Percentiles rank a stretch among this genome's conserved stretches.
These are phyloP conservation scores for Suhomyces sp. DNA, from an alignment of 805 yeast genomes.

Conservation along the genomic window DNA sequence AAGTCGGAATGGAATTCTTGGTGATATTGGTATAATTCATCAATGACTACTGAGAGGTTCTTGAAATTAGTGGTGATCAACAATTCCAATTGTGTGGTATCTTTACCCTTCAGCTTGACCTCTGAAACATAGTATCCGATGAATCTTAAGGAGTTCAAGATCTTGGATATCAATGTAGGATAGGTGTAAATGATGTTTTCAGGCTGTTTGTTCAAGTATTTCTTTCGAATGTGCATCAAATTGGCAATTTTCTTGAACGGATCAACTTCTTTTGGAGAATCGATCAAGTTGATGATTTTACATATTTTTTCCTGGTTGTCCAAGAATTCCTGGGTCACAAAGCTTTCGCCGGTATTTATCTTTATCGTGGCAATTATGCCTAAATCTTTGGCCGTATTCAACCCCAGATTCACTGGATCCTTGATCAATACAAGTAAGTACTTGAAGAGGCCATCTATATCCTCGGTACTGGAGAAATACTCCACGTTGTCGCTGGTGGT, in stretches of 20 bases:
- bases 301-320: slow-evolving; percentile 61
- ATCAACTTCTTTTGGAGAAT: slow-evolving; percentile 35
- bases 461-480: slow-evolving; percentile 34
- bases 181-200: slow-evolving; percentile 61
- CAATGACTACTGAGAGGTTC: slow-evolving; percentile 64
- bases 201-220: slow-evolving; percentile 52
- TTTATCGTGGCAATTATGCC: slow-evolving; percentile 37
- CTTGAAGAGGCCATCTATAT: slow-evolving; percentile 58
- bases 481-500: slow-evolving; percentile 28
- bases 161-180: slow-evolving; percentile 68
- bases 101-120: slow-evolving; percentile 24
- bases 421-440: slow-evolving; percentile 55
- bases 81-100: slow-evolving; percentile 21
- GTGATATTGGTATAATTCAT: slow-evolving; percentile 54
- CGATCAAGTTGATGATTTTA: slow-evolving; percentile 64
- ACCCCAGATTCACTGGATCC: slow-evolving; percentile 21
- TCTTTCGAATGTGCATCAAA: slow-evolving; percentile 36
- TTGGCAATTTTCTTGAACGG: slow-evolving; percentile 34
- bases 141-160: slow-evolving; percentile 57
- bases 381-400: slow-evolving; percentile 36
- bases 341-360: slow-evolving; percentile 26
- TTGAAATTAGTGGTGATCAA: slow-evolving; percentile 60
- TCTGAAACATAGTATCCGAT: slow-evolving; percentile 33
- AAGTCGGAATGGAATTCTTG: slow-evolving; percentile 30
- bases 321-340: slow-evolving; percentile 36